These are phyloP conservation scores for Pisolithus sp. DNA, from an alignment of 768 basidiomycete species.

Conservation along the genomic window DNA sequence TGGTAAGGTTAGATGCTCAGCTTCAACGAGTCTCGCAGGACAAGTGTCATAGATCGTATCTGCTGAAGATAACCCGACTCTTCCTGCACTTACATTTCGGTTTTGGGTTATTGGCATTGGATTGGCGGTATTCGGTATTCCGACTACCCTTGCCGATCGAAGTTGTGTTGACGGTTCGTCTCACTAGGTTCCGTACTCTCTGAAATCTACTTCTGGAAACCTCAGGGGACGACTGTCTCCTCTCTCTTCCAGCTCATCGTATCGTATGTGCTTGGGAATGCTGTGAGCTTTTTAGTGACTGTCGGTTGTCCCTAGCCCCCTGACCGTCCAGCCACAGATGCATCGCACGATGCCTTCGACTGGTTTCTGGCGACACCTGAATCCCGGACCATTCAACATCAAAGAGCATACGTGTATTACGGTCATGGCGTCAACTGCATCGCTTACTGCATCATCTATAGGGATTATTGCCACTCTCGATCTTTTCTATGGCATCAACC, in stretches of 20 bases:
- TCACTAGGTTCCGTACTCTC: slow-evolving; percentile 28
- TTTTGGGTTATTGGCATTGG: slow-evolving; percentile 43
- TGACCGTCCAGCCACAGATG: slow-evolving; percentile 3
- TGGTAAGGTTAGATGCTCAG: neutral
- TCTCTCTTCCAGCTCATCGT: slow-evolving; percentile 52
- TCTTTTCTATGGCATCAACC: slow-evolving; percentile 44
- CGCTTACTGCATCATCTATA: slow-evolving; percentile 51
- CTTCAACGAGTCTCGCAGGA: neutral
- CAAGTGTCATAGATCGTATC: slow-evolving; percentile 36
- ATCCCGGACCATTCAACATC: slow-evolving; percentile 58
- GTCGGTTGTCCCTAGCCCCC: neutral
- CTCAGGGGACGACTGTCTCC: slow-evolving; percentile 46
- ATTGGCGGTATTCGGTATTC: slow-evolving; percentile 38
- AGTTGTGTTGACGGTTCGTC: slow-evolving; percentile 24
- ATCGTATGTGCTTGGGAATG: slow-evolving; percentile 46
- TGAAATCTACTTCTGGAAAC: slow-evolving; percentile 33
- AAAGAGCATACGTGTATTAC: slow-evolving; percentile 61
- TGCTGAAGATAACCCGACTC: slow-evolving; percentile 41
- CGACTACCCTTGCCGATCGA: neutral
- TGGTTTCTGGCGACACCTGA: slow-evolving; percentile 45
- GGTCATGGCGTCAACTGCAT: slow-evolving; percentile 55
- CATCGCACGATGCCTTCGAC: slow-evolving; percentile 8
- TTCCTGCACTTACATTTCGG: slow-evolving; percentile 45
- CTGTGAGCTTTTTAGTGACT: slow-evolving; percentile 36
- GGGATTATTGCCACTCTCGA: slow-evolving; percentile 56